Percentiles rank a stretch among this genome's conserved stretches.
These are phyloP conservation scores for Daedaleopsis nitida DNA, from an alignment of 768 basidiomycete genomes.

Conservation along the genomic window DNA sequence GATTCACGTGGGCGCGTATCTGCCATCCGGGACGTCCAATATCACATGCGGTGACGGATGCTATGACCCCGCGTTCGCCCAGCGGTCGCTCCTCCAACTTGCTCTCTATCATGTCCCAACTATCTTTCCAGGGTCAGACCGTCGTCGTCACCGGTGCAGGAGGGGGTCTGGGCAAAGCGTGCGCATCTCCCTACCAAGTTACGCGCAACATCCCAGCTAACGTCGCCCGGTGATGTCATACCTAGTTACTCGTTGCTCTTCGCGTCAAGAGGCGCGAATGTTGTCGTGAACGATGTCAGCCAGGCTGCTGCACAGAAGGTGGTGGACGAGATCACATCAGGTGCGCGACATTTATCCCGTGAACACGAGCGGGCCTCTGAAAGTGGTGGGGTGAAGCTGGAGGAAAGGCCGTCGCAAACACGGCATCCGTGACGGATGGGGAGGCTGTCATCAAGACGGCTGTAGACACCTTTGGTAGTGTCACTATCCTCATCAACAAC, in stretches of 20 bases:
- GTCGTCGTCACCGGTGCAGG: slow-evolving; percentile 96
- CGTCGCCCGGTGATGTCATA: slow-evolving; percentile 2
- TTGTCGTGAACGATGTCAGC: slow-evolving; percentile 96
- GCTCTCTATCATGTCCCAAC: slow-evolving; percentile 28
- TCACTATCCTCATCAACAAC: slow-evolving; percentile 94
- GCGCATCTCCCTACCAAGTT: slow-evolving; percentile 33
- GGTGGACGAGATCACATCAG: slow-evolving; percentile 82
- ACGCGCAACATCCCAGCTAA: neutral
- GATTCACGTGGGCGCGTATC: slow-evolving; percentile 19
- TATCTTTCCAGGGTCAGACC: slow-evolving; percentile 87
- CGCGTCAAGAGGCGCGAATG: slow-evolving; percentile 89
- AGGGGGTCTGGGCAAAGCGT: slow-evolving; percentile 92
- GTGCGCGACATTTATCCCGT: slow-evolving; percentile 43
- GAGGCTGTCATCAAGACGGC: slow-evolving; percentile 85
- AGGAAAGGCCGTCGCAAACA: slow-evolving; percentile 86
- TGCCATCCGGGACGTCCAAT: slow-evolving; percentile 1
- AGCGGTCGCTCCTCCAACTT: neutral
- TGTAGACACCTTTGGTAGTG: slow-evolving; percentile 77
- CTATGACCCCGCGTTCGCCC: slow-evolving; percentile 9
- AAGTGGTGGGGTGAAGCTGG: slow-evolving; percentile 57
- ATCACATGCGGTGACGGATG: slow-evolving; percentile 14
- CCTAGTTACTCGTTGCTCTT: slow-evolving; percentile 86
- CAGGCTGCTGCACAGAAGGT: slow-evolving; percentile 87
- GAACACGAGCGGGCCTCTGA: neutral
- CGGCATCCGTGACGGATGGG: slow-evolving; percentile 86